A percentile compares a stretch with the other conserved stretches of the same genome.
Conservation (phyloP, 805 yeast genomes). For the Starmera amethionina region DNA sequence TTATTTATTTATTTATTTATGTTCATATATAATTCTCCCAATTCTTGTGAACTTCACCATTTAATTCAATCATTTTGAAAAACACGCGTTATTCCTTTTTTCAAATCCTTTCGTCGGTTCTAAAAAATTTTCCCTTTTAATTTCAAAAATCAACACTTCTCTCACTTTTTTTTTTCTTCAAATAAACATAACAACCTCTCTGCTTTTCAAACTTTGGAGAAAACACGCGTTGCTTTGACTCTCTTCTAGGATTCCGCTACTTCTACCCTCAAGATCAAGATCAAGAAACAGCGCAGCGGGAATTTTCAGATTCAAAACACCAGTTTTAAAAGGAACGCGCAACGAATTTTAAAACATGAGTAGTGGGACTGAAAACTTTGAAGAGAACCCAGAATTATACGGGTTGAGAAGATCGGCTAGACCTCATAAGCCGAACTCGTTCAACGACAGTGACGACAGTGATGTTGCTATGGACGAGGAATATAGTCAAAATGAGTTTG, state of each 20-base stretch:
- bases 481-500: slow-evolving; percentile 5
- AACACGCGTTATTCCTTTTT: too few relatives aligned
- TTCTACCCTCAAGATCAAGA: neutral
- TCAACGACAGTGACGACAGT: slow-evolving; percentile 14
- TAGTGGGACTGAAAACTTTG: neutral
- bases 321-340: neutral
- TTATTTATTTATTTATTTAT: too few relatives aligned
- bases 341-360: too few relatives aligned
- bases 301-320: neutral
- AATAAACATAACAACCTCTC: too few relatives aligned
- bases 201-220: neutral
- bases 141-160: too few relatives aligned
- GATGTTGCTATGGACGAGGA: slow-evolving; percentile 7
- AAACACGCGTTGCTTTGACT: neutral
- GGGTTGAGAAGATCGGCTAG: slow-evolving; percentile 74
- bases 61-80: neutral
- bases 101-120: neutral
- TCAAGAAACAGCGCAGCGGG: neutral
- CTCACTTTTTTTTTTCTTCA: too few relatives aligned
- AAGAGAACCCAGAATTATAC: slow-evolving; percentile 67
- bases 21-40: too few relatives aligned
- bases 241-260: too few relatives aligned
- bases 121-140: neutral
- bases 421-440: slow-evolving; percentile 31
- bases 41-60: too few relatives aligned